Percentiles rank a stretch among this genome's conserved stretches.
These are phyloP conservation scores for sweet orange (Citrus sinensis) DNA, from an alignment of 345 rosid genomes.

Conservation along the genomic window DNA sequence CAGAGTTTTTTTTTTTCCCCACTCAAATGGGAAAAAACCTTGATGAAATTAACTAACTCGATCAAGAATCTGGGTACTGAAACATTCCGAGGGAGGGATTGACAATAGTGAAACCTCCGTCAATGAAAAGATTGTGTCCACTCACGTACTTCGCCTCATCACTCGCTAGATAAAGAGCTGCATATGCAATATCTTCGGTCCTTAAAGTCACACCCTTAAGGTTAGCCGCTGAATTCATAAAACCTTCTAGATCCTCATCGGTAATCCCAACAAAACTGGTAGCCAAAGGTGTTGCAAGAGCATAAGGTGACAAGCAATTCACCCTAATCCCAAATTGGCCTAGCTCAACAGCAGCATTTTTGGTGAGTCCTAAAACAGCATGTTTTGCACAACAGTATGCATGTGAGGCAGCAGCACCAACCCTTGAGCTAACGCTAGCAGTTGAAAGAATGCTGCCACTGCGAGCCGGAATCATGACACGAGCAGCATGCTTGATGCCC, in stretches of 20 bases:
- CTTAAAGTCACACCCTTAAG: constrained; percentile 43
- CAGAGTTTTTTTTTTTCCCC: not conserved
- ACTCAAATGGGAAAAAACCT: not conserved
- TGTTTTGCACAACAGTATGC: constrained; percentile 48
- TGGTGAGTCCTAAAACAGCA: constrained; percentile 48
- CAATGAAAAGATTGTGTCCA: constrained; percentile 44
- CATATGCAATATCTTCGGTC: constrained; percentile 47
- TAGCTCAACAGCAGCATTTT: constrained; percentile 42
- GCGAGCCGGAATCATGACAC: constrained; percentile 37
- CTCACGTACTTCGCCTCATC: constrained; percentile 53
- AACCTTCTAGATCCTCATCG: constrained; percentile 27
- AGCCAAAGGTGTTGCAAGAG: constrained; percentile 38
- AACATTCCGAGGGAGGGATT: constrained; percentile 37
- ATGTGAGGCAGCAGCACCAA: constrained; percentile 26
- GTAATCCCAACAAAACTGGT: constrained; percentile 24
- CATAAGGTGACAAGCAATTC: constrained; percentile 49
- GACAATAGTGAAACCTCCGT: constrained; percentile 42
- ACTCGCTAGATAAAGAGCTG: constrained; percentile 46
- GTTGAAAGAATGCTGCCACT: constrained; percentile 36
- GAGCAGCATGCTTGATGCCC: constrained; percentile 39
- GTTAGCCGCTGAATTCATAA: constrained; percentile 13
- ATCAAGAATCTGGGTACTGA: constrained; percentile 23
- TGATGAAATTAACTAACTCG: not conserved
- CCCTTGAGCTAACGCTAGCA: constrained; percentile 24
- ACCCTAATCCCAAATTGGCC: constrained; percentile 52